Percentiles rank a stretch among this genome's conserved stretches.
Evolutionary conservation across 2,329 filamentous ascomycete genomes (phyloP).

Genomic region (Hypoxylon sp.): DNA sequence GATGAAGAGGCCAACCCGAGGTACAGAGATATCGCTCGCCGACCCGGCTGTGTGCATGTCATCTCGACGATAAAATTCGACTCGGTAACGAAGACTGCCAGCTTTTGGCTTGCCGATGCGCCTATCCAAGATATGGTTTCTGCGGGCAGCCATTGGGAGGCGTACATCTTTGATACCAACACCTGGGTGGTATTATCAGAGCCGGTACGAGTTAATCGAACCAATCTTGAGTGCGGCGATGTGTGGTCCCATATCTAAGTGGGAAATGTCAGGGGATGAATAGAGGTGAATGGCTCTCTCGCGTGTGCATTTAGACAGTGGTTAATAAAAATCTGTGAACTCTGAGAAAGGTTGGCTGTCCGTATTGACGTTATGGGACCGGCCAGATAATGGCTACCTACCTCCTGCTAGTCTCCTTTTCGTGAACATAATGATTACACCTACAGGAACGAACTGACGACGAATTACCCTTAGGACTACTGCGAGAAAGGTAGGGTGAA

Average conservation of each 20-base stretch:
- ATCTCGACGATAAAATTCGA: slow-evolving; percentile 2
- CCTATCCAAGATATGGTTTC: slow-evolving; percentile 3
- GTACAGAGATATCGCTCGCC: slow-evolving; percentile 1
- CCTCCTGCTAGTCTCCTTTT: neutral
- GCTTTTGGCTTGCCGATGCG: slow-evolving; percentile 8
- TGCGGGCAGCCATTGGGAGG: neutral
- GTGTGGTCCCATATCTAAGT: neutral
- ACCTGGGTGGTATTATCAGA: neutral
- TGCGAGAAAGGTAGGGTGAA: neutral
- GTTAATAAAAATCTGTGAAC: neutral
- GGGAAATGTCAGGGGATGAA: too few relatives aligned
- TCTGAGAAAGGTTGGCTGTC: neutral
- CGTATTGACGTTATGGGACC: neutral
- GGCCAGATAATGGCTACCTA: neutral
- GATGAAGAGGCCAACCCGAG: slow-evolving; percentile 1
- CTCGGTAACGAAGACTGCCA: neutral
- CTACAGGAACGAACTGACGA: too few relatives aligned
- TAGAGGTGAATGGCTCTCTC: neutral
- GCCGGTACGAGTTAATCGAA: neutral
- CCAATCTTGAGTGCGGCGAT: neutral
- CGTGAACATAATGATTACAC: neutral
- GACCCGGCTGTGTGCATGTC: neutral
- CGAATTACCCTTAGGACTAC: neutral
- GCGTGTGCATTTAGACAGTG: neutral
- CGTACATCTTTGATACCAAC: slow-evolving; percentile 5